Evolutionary conservation across 257 asterid species (phyloP).

Genomic region (Solanum corneliomulleri): DNA sequence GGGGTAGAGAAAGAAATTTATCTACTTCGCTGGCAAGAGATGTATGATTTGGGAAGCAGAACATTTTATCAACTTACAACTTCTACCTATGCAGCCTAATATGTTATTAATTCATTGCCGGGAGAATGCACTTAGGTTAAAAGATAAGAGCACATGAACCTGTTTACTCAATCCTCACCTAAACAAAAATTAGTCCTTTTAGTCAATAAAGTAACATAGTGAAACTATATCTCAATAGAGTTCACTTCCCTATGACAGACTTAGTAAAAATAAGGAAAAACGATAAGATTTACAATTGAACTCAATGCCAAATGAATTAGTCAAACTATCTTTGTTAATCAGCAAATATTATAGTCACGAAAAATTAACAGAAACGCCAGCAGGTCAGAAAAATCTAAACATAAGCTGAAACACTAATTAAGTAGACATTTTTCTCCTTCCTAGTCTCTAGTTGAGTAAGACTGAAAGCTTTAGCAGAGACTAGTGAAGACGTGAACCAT

Average conservation of each 20-base stretch:
- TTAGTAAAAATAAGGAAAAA: not conserved
- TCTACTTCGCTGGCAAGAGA: not conserved
- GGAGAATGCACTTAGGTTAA: not conserved
- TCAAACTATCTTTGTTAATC: not conserved
- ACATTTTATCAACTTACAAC: not conserved
- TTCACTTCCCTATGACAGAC: not conserved
- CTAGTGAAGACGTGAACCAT: not conserved
- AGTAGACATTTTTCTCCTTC: not conserved
- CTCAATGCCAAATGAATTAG: not conserved
- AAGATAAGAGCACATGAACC: not conserved
- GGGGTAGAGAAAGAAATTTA: not conserved
- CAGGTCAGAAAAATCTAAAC: not conserved
- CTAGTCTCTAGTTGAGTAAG: not conserved
- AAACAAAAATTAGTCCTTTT: not conserved
- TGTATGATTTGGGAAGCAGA: not conserved
- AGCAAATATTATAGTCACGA: not conserved
- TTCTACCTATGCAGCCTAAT: not conserved
- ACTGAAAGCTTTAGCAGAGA: not conserved
- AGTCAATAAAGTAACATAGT: not conserved
- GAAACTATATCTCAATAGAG: not conserved
- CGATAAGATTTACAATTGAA: not conserved
- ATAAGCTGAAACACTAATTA: not conserved
- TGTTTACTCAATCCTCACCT: not conserved
- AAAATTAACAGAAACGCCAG: not conserved
- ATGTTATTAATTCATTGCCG: not conserved